Evolutionary conservation across 148 eudicot genomes (phyloP).

Genomic region (Rhododendron vialii): DNA sequence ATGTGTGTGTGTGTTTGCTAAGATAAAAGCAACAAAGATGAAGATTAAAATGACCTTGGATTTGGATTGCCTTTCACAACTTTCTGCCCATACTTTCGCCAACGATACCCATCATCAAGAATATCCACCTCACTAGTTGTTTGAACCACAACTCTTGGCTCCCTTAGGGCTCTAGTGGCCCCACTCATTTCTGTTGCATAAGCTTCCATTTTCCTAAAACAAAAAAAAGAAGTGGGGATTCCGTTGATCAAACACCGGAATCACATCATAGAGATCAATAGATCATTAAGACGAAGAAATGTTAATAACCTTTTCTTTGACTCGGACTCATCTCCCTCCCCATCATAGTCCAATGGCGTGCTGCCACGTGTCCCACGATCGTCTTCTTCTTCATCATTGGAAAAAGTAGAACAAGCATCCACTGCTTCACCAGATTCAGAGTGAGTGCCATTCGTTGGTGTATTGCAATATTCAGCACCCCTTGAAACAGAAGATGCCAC

Average conservation of each 20-base stretch:
- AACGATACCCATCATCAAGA: constrained; percentile 63
- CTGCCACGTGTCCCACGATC: constrained; percentile 51
- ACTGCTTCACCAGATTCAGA: constrained; percentile 35
- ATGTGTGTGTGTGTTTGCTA: neutral
- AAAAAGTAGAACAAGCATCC: constrained; percentile 38
- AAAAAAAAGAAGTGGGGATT: neutral
- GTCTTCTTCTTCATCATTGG: constrained; percentile 52
- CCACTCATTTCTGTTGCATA: constrained; percentile 49
- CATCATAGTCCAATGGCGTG: constrained; percentile 43
- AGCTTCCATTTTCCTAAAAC: constrained; percentile 46
- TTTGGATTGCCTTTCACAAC: constrained; percentile 72
- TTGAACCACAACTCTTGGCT: constrained; percentile 66
- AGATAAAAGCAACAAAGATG: neutral
- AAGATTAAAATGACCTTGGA: constrained; percentile 39
- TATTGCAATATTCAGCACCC: constrained; percentile 28
- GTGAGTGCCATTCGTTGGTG: constrained; percentile 12
- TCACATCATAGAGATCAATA: neutral
- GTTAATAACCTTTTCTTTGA: constrained; percentile 51
- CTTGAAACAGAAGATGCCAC: constrained; percentile 33
- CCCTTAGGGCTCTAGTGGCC: constrained; percentile 53
- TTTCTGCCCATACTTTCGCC: constrained; percentile 73
- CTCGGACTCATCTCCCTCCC: constrained; percentile 52
- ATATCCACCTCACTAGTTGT: constrained; percentile 66
- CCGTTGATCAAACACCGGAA: neutral
- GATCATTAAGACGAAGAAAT: neutral